phyloP scores from a whole-genome alignment of 2,329 filamentous ascomycete species.

The Niveomyces coronatus region DNA sequence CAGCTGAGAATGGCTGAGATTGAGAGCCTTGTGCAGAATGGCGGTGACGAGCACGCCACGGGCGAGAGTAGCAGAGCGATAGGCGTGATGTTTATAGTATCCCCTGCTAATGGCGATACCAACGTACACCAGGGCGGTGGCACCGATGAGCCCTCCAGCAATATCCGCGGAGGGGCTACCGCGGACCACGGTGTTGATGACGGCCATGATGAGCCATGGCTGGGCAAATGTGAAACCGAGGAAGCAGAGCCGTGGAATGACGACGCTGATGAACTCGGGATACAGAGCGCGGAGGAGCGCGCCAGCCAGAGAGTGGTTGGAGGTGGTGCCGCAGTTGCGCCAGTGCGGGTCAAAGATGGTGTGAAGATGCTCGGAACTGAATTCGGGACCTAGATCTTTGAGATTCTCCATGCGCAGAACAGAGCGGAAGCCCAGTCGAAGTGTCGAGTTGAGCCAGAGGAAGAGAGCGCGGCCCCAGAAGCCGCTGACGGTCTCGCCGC shows the following conservation, averaged over 20 bases:
- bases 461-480: slow-evolving; percentile 12
- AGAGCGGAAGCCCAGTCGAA: slow-evolving; percentile 6
- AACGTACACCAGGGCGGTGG: slow-evolving; percentile 6
- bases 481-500: slow-evolving; percentile 15
- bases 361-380: slow-evolving; percentile 3
- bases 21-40: slow-evolving; percentile 7
- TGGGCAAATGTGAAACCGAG: slow-evolving; percentile 7
- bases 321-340: slow-evolving; percentile 2
- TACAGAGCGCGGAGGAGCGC: slow-evolving; percentile 5
- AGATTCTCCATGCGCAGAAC: slow-evolving; percentile 6
- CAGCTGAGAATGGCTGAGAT: slow-evolving; percentile 3
- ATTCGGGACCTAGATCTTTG: slow-evolving; percentile 8
- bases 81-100: slow-evolving; percentile 7
- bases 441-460: slow-evolving; percentile 9
- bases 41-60: slow-evolving; percentile 8
- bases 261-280: slow-evolving; percentile 3
- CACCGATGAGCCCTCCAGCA: slow-evolving; percentile 5
- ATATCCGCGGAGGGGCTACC: not conserved
- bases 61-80: slow-evolving; percentile 6
- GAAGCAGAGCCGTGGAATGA: slow-evolving; percentile 5
- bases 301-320: slow-evolving; percentile 4
- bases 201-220: slow-evolving; percentile 4
- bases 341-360: slow-evolving; percentile 4
- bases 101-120: slow-evolving; percentile 6
- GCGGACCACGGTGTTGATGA: slow-evolving; percentile 4